Evolutionary conservation across 768 basidiomycete species (phyloP).

Genomic region (Lactarius akahatsu): DNA sequence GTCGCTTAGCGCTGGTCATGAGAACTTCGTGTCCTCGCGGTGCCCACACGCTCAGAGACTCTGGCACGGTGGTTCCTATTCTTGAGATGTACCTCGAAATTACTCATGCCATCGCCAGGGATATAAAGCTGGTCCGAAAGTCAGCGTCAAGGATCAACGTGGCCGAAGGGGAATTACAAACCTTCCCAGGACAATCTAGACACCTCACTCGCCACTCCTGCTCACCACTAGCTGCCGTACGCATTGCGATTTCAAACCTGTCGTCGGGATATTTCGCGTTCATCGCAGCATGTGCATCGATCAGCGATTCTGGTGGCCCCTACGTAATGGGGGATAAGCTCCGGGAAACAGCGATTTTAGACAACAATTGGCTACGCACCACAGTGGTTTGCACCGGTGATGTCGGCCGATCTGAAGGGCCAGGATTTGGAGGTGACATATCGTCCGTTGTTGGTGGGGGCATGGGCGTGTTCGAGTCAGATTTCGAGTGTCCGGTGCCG

Average conservation of each 20-base stretch:
- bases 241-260: conserved; percentile 72
- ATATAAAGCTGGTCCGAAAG: conserved; percentile 20
- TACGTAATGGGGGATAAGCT: conserved; percentile 1
- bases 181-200: conserved; percentile 91
- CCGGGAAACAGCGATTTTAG: background rate
- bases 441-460: conserved; percentile 26
- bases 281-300: conserved; percentile 61
- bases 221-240: conserved; percentile 48
- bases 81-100: conserved; percentile 92
- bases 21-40: conserved; percentile 22
- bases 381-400: conserved; percentile 21
- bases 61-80: conserved; percentile 77
- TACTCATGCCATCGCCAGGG: conserved; percentile 43
- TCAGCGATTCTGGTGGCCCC: conserved; percentile 67
- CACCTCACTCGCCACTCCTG: conserved; percentile 93
- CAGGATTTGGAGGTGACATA: conserved; percentile 17
- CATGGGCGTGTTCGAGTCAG: conserved; percentile 33
- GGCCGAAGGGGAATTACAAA: conserved; percentile 36
- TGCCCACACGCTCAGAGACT: conserved; percentile 56
- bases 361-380: conserved; percentile 1
- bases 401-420: conserved; percentile 21
- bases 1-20: conserved; percentile 24
- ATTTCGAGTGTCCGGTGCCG: conserved; percentile 43
- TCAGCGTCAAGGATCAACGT: conserved; percentile 11
- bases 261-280: conserved; percentile 77